Base-by-base conservation (phyloP, 345 rosid species). In the Gynandropsis gynandra region DNA sequence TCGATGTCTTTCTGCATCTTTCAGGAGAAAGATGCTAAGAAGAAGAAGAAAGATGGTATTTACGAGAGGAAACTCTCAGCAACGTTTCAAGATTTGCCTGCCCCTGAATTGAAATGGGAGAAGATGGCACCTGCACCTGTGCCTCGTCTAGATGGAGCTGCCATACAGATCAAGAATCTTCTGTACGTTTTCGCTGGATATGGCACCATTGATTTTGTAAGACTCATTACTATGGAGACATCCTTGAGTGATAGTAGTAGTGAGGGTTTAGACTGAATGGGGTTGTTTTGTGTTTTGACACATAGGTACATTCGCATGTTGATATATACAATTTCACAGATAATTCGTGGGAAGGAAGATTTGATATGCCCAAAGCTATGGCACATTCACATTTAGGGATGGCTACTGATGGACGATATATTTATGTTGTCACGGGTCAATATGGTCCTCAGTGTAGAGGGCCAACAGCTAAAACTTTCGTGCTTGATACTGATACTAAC, bases 381-480 rank as follows among this genome's bases (percentile, higher is more conserved):
- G 96, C 96, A 10, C 98, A 92, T 74, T 92, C 98, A 10, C 96
- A 92, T 62, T 85, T 92, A 73, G 98, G 96, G 64, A 87, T 92
- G 98, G 96, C 74, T 14, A 82, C 95, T 0, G 96, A 92, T 72
- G 96, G 96, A 58, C 63, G 93, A 57, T 87, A 76, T 63, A 82
- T 90, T 18, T 90, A 87, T 52, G 59, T 84, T 20, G 85, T 90
- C 20, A 75, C 81, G 0, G 98, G 98, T 49, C 98, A 92, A 51
- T 82, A 79, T 67, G 96, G 96, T 66, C 98, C 98, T 38, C 95
- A 92, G 54, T 87, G 96, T 56, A 77, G 96, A 67, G 95, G 95
- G 0, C 86, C 98, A 49, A 87, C 93, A 27, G 80, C 96, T 42
- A 79, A 57, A 50, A 80, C 83, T 15, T 87, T 92, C 50, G 81